Evolutionary conservation across 2,329 filamentous ascomycete species (phyloP).

Genomic region (Torrubiella hemipterigena): DNA sequence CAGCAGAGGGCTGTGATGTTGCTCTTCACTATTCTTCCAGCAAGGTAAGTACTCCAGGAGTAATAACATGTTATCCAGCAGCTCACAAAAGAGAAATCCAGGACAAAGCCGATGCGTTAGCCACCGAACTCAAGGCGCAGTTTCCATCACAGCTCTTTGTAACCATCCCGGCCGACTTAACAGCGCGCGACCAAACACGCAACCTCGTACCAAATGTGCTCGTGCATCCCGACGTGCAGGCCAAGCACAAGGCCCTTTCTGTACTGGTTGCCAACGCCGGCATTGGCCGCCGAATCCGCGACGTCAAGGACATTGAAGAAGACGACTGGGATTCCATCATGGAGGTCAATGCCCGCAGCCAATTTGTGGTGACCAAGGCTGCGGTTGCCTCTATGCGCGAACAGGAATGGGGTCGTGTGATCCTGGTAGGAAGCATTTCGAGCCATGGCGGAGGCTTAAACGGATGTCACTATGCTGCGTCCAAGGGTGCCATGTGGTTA

Average conservation of each 20-base stretch:
- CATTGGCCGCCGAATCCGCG: constrained; percentile 46
- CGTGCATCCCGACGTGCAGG: constrained; percentile 6
- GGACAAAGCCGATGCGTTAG: constrained; percentile 17
- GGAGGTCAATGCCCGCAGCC: constrained; percentile 49
- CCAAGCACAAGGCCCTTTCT: constrained; percentile 16
- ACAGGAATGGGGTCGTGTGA: constrained; percentile 49
- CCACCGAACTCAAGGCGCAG: constrained; percentile 11
- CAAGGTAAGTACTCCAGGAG: constrained; percentile 11
- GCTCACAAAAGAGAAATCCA: constrained; percentile 5
- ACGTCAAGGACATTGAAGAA: constrained; percentile 45
- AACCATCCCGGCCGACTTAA: constrained; percentile 15
- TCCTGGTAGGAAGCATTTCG: constrained; percentile 53
- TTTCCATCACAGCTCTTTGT: constrained; percentile 17
- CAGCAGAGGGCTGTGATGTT: constrained; percentile 22
- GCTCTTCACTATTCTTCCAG: constrained; percentile 21
- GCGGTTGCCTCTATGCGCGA: constrained; percentile 48
- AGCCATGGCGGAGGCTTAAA: constrained; percentile 53
- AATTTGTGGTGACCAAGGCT: constrained; percentile 48
- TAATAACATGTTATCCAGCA: background rate
- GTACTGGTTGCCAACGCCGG: constrained; percentile 58
- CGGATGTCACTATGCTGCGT: constrained; percentile 48
- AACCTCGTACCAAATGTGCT: constrained; percentile 12
- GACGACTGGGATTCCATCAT: constrained; percentile 54
- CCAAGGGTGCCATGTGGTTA: constrained; percentile 42
- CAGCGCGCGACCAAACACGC: constrained; percentile 13